Conservation (phyloP, 2,329 filamentous ascomycete genomes). For the Trichoderma polysporum region DNA sequence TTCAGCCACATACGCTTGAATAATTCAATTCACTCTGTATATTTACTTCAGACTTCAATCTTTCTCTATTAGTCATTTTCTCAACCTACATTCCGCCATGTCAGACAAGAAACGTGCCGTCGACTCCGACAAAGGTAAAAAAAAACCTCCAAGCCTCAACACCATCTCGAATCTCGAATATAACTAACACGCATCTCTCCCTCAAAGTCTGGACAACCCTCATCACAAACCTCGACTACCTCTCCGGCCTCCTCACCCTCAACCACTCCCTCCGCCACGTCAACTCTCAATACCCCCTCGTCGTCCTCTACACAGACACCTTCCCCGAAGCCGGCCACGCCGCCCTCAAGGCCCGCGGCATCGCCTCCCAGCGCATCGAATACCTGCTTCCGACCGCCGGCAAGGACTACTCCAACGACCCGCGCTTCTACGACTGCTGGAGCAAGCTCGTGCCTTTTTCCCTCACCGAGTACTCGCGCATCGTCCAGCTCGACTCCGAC, state of each 20-base stretch:
- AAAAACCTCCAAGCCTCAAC: background rate
- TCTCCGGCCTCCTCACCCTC: slow-evolving; percentile 79
- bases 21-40: background rate
- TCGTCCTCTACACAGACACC: slow-evolving; percentile 78
- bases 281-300: slow-evolving; percentile 69
- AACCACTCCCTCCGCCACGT: slow-evolving; percentile 70
- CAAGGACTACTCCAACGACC: slow-evolving; percentile 70
- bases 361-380: slow-evolving; percentile 67
- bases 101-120: slow-evolving; percentile 33
- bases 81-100: slow-evolving; percentile 24
- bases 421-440: slow-evolving; percentile 89
- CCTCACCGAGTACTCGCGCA: slow-evolving; percentile 71
- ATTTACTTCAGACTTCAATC: background rate
- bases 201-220: slow-evolving; percentile 77
- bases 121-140: slow-evolving; percentile 41
- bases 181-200: slow-evolving; percentile 11
- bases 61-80: background rate
- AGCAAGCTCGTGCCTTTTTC: slow-evolving; percentile 80
- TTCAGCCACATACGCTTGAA: background rate
- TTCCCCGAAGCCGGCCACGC: slow-evolving; percentile 68
- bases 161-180: slow-evolving; percentile 5
- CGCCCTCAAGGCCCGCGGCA: slow-evolving; percentile 67
- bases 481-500: slow-evolving; percentile 84
- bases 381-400: slow-evolving; percentile 69
- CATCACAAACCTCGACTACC: slow-evolving; percentile 81